Evolutionary conservation across 257 asterid species (phyloP).

Genomic region (Solanum sitiens): DNA sequence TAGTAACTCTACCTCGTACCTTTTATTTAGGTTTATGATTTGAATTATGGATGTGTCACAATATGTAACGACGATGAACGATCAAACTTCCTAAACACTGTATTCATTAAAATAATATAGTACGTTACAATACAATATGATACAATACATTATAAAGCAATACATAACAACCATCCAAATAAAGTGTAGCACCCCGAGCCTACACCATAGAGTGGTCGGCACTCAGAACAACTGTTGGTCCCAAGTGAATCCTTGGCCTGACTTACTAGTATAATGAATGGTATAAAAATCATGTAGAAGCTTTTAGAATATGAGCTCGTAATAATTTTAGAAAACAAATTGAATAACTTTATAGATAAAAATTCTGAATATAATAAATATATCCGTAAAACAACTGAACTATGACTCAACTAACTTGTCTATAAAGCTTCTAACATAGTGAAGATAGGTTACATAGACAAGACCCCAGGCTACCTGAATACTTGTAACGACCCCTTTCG

Average conservation of each 20-base stretch:
- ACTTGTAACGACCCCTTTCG: not conserved
- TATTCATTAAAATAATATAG: not conserved
- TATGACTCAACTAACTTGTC: not conserved
- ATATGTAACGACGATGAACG: not conserved
- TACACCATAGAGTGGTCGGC: not conserved
- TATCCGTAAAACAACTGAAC: not conserved
- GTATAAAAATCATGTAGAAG: not conserved
- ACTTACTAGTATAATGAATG: not conserved
- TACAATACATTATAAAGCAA: no score
- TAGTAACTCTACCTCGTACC: not conserved
- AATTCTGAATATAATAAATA: no score
- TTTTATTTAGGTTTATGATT: not conserved
- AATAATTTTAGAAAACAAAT: not conserved
- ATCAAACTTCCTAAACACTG: not conserved
- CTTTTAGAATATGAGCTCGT: no score
- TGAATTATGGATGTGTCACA: not conserved
- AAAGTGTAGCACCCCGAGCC: not conserved
- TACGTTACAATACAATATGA: no score
- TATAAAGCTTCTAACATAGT: not conserved
- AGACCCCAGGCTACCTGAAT: not conserved
- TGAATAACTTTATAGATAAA: no score
- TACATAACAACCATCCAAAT: not conserved
- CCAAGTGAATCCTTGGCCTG: not conserved
- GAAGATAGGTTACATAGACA: not conserved
- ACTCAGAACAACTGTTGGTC: not conserved